Conservation (phyloP, 2,329 filamentous ascomycete genomes). For the Fusarium verticillioides region DNA sequence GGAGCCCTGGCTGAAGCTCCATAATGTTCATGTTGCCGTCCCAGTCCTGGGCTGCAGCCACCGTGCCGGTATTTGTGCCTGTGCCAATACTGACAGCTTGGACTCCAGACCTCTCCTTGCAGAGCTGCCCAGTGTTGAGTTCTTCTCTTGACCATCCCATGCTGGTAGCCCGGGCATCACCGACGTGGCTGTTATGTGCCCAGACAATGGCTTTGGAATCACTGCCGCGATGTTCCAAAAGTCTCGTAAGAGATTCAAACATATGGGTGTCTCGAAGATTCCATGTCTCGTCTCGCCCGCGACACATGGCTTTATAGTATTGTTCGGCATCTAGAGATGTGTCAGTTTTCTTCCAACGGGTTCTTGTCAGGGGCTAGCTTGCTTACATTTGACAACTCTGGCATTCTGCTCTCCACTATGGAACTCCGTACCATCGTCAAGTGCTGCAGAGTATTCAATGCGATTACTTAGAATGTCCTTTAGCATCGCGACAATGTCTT, state of each 20-base stretch:
- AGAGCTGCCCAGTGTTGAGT: slow-evolving; percentile 28
- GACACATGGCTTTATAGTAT: slow-evolving; percentile 31
- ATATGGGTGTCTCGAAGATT: slow-evolving; percentile 30
- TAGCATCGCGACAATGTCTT: slow-evolving; percentile 18
- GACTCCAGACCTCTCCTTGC: slow-evolving; percentile 13
- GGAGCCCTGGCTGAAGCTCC: slow-evolving; percentile 18
- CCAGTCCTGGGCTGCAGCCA: slow-evolving; percentile 30
- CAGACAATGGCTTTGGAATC: slow-evolving; percentile 28
- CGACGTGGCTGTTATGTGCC: slow-evolving; percentile 32
- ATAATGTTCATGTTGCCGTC: slow-evolving; percentile 27
- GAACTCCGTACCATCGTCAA: slow-evolving; percentile 14
- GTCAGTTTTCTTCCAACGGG: not conserved
- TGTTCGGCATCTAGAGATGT: slow-evolving; percentile 19
- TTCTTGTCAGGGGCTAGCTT: not conserved
- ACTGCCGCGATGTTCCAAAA: slow-evolving; percentile 21
- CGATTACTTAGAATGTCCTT: slow-evolving; percentile 13
- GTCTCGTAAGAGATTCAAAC: slow-evolving; percentile 23
- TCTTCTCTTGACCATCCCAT: slow-evolving; percentile 30
- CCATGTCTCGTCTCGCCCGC: slow-evolving; percentile 26
- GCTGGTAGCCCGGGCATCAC: slow-evolving; percentile 27
- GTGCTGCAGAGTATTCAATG: slow-evolving; percentile 13
- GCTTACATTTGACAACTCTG: slow-evolving; percentile 20
- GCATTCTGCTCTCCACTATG: slow-evolving; percentile 29
- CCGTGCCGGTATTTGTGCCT: slow-evolving; percentile 23
- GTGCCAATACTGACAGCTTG: slow-evolving; percentile 23